A percentile compares a stretch with the other conserved stretches of the same genome.
Conservation (phyloP, 495 filamentous ascomycete genomes). For the Hypoxylon intermedium region DNA sequence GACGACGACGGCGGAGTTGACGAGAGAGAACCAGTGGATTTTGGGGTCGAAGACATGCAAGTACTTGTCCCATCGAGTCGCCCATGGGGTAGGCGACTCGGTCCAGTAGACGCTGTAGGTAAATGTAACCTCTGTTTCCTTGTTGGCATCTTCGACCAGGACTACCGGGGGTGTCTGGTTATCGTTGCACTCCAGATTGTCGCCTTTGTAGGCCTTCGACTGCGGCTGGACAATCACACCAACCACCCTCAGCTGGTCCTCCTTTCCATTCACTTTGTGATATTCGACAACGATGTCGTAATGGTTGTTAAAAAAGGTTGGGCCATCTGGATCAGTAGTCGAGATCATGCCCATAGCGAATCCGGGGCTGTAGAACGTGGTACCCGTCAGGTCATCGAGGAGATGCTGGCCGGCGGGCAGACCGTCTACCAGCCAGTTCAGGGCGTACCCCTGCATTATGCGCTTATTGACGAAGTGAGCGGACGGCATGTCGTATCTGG, state of each 20-base stretch:
- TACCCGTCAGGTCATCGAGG: slow-evolving; percentile 72
- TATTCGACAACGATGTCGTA: slow-evolving; percentile 95
- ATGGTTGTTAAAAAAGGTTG: slow-evolving; percentile 82
- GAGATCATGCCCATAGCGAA: slow-evolving; percentile 77
- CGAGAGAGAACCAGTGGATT: slow-evolving; percentile 97
- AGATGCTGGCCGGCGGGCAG: slow-evolving; percentile 85
- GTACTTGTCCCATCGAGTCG: slow-evolving; percentile 97
- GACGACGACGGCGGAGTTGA: slow-evolving; percentile 93
- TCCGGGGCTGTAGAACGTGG: slow-evolving; percentile 83
- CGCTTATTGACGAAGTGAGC: slow-evolving; percentile 81
- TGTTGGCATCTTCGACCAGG: slow-evolving; percentile 64
- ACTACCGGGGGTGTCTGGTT: slow-evolving; percentile 57
- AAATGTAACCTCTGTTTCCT: slow-evolving; percentile 69
- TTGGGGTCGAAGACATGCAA: slow-evolving; percentile 93
- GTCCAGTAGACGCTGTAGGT: slow-evolving; percentile 92
- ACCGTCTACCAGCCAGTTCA: slow-evolving; percentile 96
- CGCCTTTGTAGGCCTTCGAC: slow-evolving; percentile 68
- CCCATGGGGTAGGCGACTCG: slow-evolving; percentile 81
- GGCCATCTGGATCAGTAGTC: slow-evolving; percentile 55
- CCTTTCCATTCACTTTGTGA: slow-evolving; percentile 68
- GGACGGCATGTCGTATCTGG: slow-evolving; percentile 69
- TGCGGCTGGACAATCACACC: slow-evolving; percentile 85
- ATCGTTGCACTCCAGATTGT: slow-evolving; percentile 68
- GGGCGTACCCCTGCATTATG: slow-evolving; percentile 81
- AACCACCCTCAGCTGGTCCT: slow-evolving; percentile 79